phyloP scores from a whole-genome alignment of 2,329 filamentous ascomycete genomes.

The Metarhizium album region DNA sequence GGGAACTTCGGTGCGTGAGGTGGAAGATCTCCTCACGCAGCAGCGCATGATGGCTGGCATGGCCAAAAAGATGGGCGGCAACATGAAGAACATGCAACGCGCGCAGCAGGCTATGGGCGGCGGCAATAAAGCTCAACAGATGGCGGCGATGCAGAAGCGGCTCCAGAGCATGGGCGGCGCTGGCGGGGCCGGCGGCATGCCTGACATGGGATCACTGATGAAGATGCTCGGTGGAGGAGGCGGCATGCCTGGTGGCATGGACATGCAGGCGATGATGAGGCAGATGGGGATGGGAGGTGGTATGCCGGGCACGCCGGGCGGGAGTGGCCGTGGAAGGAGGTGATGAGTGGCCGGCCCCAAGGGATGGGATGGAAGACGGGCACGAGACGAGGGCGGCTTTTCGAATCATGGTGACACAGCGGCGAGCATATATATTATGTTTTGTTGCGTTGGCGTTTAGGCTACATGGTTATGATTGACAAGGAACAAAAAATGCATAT shows the following conservation, averaged over 20 bases:
- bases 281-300: conserved; percentile 53
- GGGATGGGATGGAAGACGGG: background rate
- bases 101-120: conserved; percentile 87
- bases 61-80: conserved; percentile 98
- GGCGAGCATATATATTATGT: background rate
- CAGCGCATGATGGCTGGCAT: conserved; percentile 98
- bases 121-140: conserved; percentile 82
- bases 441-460: background rate
- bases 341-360: background rate
- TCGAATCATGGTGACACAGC: background rate
- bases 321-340: conserved; percentile 20
- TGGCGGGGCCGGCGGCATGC: conserved; percentile 57
- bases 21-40: conserved; percentile 75
- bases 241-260: conserved; percentile 58
- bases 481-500: background rate
- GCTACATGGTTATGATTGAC: background rate
- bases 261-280: conserved; percentile 73
- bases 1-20: conserved; percentile 64
- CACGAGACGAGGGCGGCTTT: background rate
- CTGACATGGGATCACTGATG: conserved; percentile 77
- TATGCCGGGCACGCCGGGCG: conserved; percentile 12
- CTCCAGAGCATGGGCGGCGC: conserved; percentile 84
- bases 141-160: conserved; percentile 95
- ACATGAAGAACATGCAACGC: conserved; percentile 95
- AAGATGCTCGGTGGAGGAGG: conserved; percentile 70